Evolutionary conservation across 192 early-diverging fungal species (phyloP), one percentile per base, ranked within the genome.

Genomic region (Fimicolochytrium jonesii): DNA sequence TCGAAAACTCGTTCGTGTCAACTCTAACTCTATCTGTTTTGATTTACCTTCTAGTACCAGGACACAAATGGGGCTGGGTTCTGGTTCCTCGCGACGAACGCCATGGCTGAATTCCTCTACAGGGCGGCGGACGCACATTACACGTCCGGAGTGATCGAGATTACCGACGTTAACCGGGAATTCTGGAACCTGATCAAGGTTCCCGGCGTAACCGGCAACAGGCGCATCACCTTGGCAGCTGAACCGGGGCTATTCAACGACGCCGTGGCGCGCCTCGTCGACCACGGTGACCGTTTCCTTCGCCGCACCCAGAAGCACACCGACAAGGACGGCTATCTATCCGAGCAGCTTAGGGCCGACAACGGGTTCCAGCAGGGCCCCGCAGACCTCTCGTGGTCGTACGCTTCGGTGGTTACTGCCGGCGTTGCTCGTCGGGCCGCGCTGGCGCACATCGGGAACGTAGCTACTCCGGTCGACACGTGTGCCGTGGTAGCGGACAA

Each of bases 361-460:
- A 70, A 69, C 11, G 89, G 89, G 1, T 74, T 61, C 35, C 71
- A 72, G 11, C 72, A 61, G 2, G 87, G 87, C 1, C 87, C 86
- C 13, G 26, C 55, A 0, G 76, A 89, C 49, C 61, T 90, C 44
- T 88, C 87, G 0, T 89, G 89, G 89, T 79, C 75, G 42, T 84
- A 90, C 59, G 83, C 82, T 0, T 70, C 81, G 0, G 75, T 85
- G 13, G 49, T 83, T 17, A 54, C 49, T 5, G 49, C 49, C 22
- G 45, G 17, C 37, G 37, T 39, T 17, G 37, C 37, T 7, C 37
- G 37, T 39, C 37, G 37, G 37, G 37, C 37, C 37, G 37, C 37
- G 37, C 37, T 39, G 9, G 9, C 7, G 17, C 37, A 39, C 37
- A 39, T 39, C 37, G 17, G 17, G 37, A 17, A 39, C 37, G 37